Evolutionary conservation across 1,284 basidiomycete species (phyloP).

Genomic region (Athelia sp.): DNA sequence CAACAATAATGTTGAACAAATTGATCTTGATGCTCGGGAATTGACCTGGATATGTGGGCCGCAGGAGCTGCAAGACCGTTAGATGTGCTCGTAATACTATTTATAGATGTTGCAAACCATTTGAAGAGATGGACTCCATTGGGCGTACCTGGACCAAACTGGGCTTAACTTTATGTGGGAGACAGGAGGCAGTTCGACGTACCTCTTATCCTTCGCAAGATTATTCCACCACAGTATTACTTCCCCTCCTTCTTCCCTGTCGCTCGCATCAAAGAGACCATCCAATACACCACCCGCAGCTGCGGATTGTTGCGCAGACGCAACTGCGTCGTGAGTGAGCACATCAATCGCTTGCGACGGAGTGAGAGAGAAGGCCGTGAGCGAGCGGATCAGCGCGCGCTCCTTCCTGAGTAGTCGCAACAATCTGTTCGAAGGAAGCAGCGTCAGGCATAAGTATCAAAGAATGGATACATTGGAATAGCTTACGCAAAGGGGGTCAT

Average conservation of each 20-base stretch:
- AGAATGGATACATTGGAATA: background rate
- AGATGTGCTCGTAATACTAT: slow-evolving; percentile 10
- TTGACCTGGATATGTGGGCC: slow-evolving; percentile 70
- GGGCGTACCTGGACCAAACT: slow-evolving; percentile 37
- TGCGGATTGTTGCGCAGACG: slow-evolving; percentile 39
- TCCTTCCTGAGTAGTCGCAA: slow-evolving; percentile 73
- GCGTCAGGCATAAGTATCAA: background rate
- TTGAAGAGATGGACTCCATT: slow-evolving; percentile 47
- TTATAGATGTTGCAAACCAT: slow-evolving; percentile 19
- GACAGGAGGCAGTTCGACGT: slow-evolving; percentile 14
- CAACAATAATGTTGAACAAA: slow-evolving; percentile 76
- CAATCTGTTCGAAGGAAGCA: slow-evolving; percentile 43
- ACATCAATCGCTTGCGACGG: slow-evolving; percentile 65
- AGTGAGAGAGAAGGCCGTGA: slow-evolving; percentile 60
- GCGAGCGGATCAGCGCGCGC: slow-evolving; percentile 53
- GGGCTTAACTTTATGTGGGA: background rate
- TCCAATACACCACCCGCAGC: slow-evolving; percentile 48
- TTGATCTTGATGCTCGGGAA: slow-evolving; percentile 72
- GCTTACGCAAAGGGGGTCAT: slow-evolving; percentile 64
- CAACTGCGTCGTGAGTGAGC: slow-evolving; percentile 59
- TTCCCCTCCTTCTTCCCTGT: slow-evolving; percentile 73
- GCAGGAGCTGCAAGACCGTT: slow-evolving; percentile 51
- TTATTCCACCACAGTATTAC: slow-evolving; percentile 89
- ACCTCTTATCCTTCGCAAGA: slow-evolving; percentile 78
- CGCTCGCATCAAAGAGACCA: slow-evolving; percentile 83